These are phyloP conservation scores for Kandelia obovata DNA, from an alignment of 345 rosid genomes.

Conservation along the genomic window DNA sequence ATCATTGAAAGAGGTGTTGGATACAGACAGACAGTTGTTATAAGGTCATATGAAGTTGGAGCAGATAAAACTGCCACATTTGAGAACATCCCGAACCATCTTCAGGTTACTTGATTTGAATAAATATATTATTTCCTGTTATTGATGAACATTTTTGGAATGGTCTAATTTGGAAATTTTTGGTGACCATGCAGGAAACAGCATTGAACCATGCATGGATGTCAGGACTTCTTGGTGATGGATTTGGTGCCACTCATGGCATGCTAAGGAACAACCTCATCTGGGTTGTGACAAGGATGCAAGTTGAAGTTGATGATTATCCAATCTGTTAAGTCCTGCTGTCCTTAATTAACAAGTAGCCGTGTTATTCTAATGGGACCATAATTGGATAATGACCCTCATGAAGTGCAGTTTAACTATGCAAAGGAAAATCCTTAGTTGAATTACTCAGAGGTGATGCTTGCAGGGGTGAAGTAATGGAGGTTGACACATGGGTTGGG, in stretches of 20 bases:
- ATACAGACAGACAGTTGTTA: neutral
- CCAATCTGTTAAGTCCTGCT: neutral
- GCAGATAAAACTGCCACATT: neutral
- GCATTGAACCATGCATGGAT: neutral
- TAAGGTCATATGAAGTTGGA: neutral
- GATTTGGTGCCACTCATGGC: conserved; percentile 3
- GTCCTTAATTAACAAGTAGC: neutral
- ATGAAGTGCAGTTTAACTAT: no score
- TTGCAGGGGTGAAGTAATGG: conserved; percentile 1
- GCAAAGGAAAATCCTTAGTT: no score
- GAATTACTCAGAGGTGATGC: no score
- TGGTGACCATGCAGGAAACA: neutral
- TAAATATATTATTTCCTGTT: neutral
- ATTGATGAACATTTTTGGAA: no score
- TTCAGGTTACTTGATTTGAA: neutral
- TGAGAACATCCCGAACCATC: neutral
- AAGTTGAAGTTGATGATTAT: neutral
- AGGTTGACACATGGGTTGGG: neutral
- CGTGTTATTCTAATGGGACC: no score
- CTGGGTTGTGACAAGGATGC: neutral
- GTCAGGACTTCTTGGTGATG: conserved; percentile 1
- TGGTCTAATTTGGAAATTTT: neutral
- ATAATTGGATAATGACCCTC: no score
- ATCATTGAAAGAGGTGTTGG: neutral
- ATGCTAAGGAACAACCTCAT: neutral